These are phyloP conservation scores for Bipolaris gigantea DNA, from an alignment of 2,329 filamentous ascomycete genomes.

Conservation along the genomic window DNA sequence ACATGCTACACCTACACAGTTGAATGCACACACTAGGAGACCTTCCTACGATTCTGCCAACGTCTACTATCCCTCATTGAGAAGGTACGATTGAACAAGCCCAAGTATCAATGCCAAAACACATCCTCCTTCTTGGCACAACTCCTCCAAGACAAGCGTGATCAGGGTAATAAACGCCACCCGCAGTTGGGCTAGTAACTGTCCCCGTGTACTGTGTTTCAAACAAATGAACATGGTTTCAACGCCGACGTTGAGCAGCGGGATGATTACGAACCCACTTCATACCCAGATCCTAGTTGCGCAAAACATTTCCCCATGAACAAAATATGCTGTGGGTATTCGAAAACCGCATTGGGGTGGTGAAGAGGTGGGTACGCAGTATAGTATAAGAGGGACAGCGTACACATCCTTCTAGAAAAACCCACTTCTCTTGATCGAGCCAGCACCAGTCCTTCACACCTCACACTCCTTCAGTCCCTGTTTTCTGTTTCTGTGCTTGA, in stretches of 20 bases:
- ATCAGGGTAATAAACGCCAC: conserved; percentile 10
- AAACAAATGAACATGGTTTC: conserved; percentile 23
- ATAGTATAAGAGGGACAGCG: conserved; percentile 17
- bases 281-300: conserved; percentile 4
- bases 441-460: conserved; percentile 19
- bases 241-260: conserved; percentile 3
- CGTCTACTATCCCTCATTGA: background rate
- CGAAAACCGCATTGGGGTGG: background rate
- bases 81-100: conserved; percentile 4
- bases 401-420: conserved; percentile 3
- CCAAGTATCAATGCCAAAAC: conserved; percentile 8
- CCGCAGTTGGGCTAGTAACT: conserved; percentile 6
- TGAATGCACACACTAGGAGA: background rate
- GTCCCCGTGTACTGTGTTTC: conserved; percentile 20
- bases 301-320: background rate
- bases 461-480: conserved; percentile 8
- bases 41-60: background rate
- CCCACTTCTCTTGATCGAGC: conserved; percentile 23
- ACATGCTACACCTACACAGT: background rate
- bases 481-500: conserved; percentile 24
- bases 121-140: conserved; percentile 6
- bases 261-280: conserved; percentile 7
- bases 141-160: conserved; percentile 4
- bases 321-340: background rate
- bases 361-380: background rate